Evolutionary conservation across 192 early-diverging fungal species (phyloP), one percentile per base, ranked within the genome.

Genomic region (Allomyces javanicus): DNA sequence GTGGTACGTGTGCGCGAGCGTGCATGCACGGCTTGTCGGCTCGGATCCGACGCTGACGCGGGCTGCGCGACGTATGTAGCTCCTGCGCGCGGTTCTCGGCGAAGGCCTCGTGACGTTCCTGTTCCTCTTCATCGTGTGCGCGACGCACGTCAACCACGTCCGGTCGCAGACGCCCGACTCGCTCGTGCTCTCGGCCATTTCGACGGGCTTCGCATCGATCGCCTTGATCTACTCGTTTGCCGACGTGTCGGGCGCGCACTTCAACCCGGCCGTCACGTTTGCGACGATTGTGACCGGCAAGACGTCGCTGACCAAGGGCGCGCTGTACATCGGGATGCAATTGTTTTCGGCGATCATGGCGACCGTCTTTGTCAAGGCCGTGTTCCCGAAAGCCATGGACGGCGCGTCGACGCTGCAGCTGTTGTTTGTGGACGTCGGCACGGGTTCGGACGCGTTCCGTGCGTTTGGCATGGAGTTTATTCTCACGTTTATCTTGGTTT

Each of bases 261-360:
- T 84, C 70, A 84, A 84, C 72, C 82, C 82, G 25, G 82, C 82
- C 21, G 82, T 84, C 10, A 84, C 82, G 23, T 82, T 82, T 69
- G 82, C 76, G 14, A 77, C 75, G 0, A 78, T 82, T 44, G 74
- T 84, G 6, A 79, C 80, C 0, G 82, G 82, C 27, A 84, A 84
- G 64, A 71, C 72, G 17, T 78, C 77, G 27, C 66, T 80, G 45
- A 71, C 73, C 45, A 84, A 84, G 69, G 82, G 80, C 76, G 68
- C 26, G 19, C 65, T 33, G 6, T 22, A 72, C 72, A 80, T 82
- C 67, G 73, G 65, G 27, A 70, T 84, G 61, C 82, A 84, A 64
- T 63, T 84, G 45, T 43, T 81, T 25, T 76, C 82, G 19, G 19
- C 77, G 33, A 75, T 82, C 27, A 71, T 78, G 25, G 68, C 80